These are phyloP conservation scores for Lolium multiflorum DNA, from an alignment of 176 grass and related monocot species.

Conservation along the genomic window DNA sequence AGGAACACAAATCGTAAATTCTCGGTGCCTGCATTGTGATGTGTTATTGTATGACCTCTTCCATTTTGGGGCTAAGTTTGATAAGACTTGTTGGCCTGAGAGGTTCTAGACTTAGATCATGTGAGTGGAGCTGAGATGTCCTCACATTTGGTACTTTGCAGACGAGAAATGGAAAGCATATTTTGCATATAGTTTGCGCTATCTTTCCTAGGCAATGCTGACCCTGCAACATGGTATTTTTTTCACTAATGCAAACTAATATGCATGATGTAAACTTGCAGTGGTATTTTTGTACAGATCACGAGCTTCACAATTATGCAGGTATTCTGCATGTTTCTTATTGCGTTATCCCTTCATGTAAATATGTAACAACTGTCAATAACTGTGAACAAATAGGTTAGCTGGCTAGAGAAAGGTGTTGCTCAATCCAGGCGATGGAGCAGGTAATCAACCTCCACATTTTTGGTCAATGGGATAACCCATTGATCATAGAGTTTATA, in stretches of 20 bases:
- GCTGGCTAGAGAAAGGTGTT: neutral
- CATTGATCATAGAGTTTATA: slow-evolving; percentile 74
- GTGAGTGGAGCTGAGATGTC: neutral
- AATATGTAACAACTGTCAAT: neutral
- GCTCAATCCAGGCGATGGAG: slow-evolving; percentile 75
- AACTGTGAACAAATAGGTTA: slow-evolving; percentile 39
- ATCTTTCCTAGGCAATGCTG: neutral
- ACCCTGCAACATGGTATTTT: neutral
- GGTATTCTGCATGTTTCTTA: neutral
- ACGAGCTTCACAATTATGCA: neutral
- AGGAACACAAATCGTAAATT: neutral
- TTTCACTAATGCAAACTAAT: neutral
- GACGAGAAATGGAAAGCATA: neutral
- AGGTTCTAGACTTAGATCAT: neutral
- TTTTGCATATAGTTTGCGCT: neutral
- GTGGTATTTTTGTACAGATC: neutral
- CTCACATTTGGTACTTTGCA: neutral
- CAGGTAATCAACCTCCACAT: slow-evolving; percentile 85
- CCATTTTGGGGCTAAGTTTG: slow-evolving; percentile 23
- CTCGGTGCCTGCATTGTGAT: neutral
- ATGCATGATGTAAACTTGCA: neutral
- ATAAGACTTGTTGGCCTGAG: neutral
- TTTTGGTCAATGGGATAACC: slow-evolving; percentile 89
- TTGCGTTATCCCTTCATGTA: neutral
- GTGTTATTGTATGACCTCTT: neutral